These are phyloP conservation scores for Penicillium pancosmium DNA, from an alignment of 495 filamentous ascomycete genomes.

Conservation along the genomic window DNA sequence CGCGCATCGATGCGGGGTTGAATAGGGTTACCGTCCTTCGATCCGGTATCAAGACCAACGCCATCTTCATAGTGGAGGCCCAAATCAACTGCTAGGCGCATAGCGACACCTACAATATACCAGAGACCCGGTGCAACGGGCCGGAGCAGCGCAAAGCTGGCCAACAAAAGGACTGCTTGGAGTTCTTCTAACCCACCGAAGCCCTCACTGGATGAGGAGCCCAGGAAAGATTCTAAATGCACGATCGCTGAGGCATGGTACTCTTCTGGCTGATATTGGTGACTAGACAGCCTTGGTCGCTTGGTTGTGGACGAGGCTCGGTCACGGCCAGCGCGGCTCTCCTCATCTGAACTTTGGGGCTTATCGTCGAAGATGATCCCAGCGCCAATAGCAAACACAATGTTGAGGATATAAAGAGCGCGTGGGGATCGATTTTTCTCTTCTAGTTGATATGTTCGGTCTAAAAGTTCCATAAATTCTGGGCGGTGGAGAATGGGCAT, in stretches of 20 bases:
- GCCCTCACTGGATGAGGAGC: slow-evolving; percentile 61
- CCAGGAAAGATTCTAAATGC: slow-evolving; percentile 85
- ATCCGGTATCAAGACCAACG: slow-evolving; percentile 60
- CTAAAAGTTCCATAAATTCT: slow-evolving; percentile 84
- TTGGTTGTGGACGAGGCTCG: slow-evolving; percentile 48
- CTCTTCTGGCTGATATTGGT: slow-evolving; percentile 87
- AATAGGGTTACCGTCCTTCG: slow-evolving; percentile 38
- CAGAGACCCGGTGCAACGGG: slow-evolving; percentile 92
- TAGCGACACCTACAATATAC: slow-evolving; percentile 95
- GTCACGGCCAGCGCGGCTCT: slow-evolving; percentile 34
- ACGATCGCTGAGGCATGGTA: slow-evolving; percentile 94
- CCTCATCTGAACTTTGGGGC: slow-evolving; percentile 42
- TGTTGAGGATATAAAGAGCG: slow-evolving; percentile 90
- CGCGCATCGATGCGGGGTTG: slow-evolving; percentile 49
- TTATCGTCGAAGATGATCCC: slow-evolving; percentile 84
- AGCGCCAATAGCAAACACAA: slow-evolving; percentile 96
- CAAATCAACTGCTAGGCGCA: slow-evolving; percentile 86
- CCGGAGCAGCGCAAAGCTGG: slow-evolving; percentile 86
- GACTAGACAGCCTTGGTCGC: slow-evolving; percentile 52
- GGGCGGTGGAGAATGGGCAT: slow-evolving; percentile 87
- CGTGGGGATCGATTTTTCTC: slow-evolving; percentile 72
- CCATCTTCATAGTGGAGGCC: slow-evolving; percentile 93
- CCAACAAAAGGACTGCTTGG: slow-evolving; percentile 86
- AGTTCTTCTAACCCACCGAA: slow-evolving; percentile 87
- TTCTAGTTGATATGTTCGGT: slow-evolving; percentile 72